phyloP scores from a whole-genome alignment of 495 filamentous ascomycete genomes.

The Neurospora tetraspora region DNA sequence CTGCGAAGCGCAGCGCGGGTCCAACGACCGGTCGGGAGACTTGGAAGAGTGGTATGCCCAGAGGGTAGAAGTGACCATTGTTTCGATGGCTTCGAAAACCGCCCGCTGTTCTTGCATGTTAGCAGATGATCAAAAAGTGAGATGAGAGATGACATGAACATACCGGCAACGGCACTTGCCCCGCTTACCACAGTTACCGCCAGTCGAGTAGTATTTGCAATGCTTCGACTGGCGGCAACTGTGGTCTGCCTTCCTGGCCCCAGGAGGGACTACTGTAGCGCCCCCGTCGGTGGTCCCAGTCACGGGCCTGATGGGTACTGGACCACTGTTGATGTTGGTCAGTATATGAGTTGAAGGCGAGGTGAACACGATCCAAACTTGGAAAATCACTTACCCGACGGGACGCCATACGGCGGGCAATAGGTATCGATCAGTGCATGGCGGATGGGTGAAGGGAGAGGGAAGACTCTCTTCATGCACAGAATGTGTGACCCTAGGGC shows the following conservation, averaged over 20 bases:
- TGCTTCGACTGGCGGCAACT: conserved; percentile 32
- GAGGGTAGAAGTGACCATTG: too few species aligned
- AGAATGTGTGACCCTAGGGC: neutral
- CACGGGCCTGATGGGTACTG: neutral
- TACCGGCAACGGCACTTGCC: conserved; percentile 42
- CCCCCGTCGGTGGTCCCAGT: neutral
- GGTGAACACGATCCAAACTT: neutral
- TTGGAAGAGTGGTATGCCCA: too few species aligned
- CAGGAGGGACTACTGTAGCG: conserved; percentile 20
- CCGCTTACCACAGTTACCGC: conserved; percentile 50
- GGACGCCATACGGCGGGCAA: neutral
- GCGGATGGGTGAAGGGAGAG: too few species aligned
- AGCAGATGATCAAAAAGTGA: neutral
- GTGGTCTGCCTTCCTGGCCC: conserved; percentile 34
- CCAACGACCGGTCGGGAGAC: too few species aligned
- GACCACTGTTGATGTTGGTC: neutral
- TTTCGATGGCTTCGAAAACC: too few species aligned
- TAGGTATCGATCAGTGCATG: too few species aligned
- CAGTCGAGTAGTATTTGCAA: conserved; percentile 51
- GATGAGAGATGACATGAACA: neutral
- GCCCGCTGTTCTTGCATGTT: neutral
- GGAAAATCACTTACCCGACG: neutral
- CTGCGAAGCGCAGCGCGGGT: too few species aligned
- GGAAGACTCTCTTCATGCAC: too few species aligned
- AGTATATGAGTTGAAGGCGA: neutral